These are phyloP conservation scores for Ophiostoma ulmi DNA, from an alignment of 2,329 filamentous ascomycete species.

Conservation along the genomic window DNA sequence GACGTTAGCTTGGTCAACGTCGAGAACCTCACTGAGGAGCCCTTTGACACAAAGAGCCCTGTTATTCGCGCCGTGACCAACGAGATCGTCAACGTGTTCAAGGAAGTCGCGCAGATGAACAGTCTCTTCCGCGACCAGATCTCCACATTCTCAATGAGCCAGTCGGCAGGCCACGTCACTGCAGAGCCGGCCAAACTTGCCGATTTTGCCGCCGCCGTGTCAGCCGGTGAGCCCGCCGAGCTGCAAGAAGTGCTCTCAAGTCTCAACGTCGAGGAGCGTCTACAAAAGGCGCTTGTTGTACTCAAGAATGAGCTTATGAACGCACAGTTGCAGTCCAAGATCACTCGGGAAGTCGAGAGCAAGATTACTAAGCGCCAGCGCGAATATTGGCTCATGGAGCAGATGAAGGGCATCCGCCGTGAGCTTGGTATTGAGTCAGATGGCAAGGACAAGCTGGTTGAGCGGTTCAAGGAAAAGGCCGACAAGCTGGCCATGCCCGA, in stretches of 20 bases:
- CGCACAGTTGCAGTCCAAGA: constrained; percentile 92
- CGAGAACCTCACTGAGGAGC: constrained; percentile 83
- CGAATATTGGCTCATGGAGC: constrained; percentile 98
- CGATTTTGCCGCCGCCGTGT: constrained; percentile 94
- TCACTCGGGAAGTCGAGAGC: constrained; percentile 93
- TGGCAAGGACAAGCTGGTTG: constrained; percentile 95
- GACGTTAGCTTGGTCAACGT: constrained; percentile 92
- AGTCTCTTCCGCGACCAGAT: constrained; percentile 95
- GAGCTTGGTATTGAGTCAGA: constrained; percentile 96
- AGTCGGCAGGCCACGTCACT: constrained; percentile 89
- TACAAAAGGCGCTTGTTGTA: constrained; percentile 86
- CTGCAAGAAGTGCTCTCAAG: constrained; percentile 86
- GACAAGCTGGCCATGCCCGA: constrained; percentile 94
- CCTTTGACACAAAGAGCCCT: constrained; percentile 82
- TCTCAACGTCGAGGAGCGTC: constrained; percentile 83
- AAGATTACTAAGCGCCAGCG: constrained; percentile 97
- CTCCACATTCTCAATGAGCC: constrained; percentile 92
- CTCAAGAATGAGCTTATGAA: constrained; percentile 99
- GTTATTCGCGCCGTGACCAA: constrained; percentile 89
- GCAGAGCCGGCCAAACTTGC: constrained; percentile 92
- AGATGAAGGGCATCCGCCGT: constrained; percentile 96
- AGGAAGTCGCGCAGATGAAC: constrained; percentile 91
- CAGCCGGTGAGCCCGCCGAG: constrained; percentile 86
- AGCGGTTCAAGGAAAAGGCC: constrained; percentile 95
- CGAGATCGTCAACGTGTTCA: constrained; percentile 98